Evolutionary conservation across 2,329 filamentous ascomycete genomes (phyloP).

Genomic region (Talaromyces sp.): DNA sequence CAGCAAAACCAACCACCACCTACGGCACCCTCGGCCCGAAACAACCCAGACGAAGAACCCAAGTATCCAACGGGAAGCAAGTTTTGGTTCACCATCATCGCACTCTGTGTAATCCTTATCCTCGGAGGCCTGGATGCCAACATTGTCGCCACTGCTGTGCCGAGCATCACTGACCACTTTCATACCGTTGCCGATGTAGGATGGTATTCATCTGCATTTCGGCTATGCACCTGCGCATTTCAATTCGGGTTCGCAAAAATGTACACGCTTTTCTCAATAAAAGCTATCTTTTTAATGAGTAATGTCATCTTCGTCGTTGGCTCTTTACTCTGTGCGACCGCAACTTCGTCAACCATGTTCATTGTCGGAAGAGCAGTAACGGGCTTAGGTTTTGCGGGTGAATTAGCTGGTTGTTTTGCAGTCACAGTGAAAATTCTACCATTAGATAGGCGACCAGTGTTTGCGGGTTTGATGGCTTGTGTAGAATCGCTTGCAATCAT

Average conservation of each 20-base stretch:
- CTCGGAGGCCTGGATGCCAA: slow-evolving; percentile 28
- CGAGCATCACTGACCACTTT: slow-evolving; percentile 50
- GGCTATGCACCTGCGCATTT: slow-evolving; percentile 42
- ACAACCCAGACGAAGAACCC: background rate
- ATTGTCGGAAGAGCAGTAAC: slow-evolving; percentile 31
- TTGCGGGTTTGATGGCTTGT: background rate
- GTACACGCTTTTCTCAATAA: slow-evolving; percentile 54
- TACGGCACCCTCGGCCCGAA: background rate
- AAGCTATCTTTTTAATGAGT: slow-evolving; percentile 46
- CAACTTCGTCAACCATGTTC: slow-evolving; percentile 23
- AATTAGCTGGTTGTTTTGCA: slow-evolving; percentile 15
- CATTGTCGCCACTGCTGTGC: slow-evolving; percentile 53
- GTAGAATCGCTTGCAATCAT: background rate
- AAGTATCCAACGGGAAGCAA: background rate
- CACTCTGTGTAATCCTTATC: slow-evolving; percentile 12
- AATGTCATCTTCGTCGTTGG: slow-evolving; percentile 46
- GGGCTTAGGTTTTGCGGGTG: slow-evolving; percentile 19
- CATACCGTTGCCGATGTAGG: slow-evolving; percentile 45
- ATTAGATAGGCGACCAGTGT: background rate
- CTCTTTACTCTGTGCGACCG: slow-evolving; percentile 25
- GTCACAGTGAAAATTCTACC: background rate
- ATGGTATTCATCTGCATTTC: slow-evolving; percentile 50
- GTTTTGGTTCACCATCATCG: background rate
- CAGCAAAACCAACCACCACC: background rate
- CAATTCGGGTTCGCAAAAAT: slow-evolving; percentile 24